These are phyloP conservation scores for Nothophaeocryptopus gaeumannii DNA, from an alignment of 2,329 filamentous ascomycete species.

Conservation along the genomic window DNA sequence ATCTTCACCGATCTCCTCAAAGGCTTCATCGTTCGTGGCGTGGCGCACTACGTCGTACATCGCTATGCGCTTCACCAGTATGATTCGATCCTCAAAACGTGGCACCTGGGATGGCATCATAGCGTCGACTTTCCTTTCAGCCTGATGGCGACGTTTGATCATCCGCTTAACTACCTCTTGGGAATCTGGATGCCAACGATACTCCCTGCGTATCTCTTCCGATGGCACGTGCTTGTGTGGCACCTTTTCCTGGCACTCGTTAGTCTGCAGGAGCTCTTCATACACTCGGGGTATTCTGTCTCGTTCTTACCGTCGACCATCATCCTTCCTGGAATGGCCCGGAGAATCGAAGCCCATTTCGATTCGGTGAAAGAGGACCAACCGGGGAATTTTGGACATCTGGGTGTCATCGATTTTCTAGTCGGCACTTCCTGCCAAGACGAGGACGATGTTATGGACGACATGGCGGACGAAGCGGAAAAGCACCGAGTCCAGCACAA, in stretches of 20 bases:
- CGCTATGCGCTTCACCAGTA: constrained; percentile 60
- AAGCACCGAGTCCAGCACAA: constrained; percentile 53
- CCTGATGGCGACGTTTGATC: constrained; percentile 64
- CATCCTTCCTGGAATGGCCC: constrained; percentile 57
- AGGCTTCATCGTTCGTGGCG: constrained; percentile 57
- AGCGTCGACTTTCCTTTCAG: constrained; percentile 57
- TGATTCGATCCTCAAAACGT: constrained; percentile 30
- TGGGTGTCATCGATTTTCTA: constrained; percentile 60
- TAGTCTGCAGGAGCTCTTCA: constrained; percentile 64
- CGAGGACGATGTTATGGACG: constrained; percentile 54
- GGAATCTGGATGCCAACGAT: constrained; percentile 64
- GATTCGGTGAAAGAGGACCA: constrained; percentile 31
- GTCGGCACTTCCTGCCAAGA: constrained; percentile 50
- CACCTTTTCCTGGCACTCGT: constrained; percentile 61
- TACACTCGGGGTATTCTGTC: constrained; percentile 65
- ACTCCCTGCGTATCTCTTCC: constrained; percentile 62
- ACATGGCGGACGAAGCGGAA: constrained; percentile 55
- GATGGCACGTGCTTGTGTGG: constrained; percentile 71
- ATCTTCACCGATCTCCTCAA: constrained; percentile 55
- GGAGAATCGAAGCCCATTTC: constrained; percentile 59
- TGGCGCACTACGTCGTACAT: constrained; percentile 72
- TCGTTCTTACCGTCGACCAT: constrained; percentile 53
- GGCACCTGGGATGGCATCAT: constrained; percentile 59
- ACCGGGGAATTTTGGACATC: constrained; percentile 42
- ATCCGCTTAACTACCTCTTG: constrained; percentile 63